These are phyloP conservation scores for Komagataella pastoris DNA, from an alignment of 805 yeast species.

Conservation along the genomic window DNA sequence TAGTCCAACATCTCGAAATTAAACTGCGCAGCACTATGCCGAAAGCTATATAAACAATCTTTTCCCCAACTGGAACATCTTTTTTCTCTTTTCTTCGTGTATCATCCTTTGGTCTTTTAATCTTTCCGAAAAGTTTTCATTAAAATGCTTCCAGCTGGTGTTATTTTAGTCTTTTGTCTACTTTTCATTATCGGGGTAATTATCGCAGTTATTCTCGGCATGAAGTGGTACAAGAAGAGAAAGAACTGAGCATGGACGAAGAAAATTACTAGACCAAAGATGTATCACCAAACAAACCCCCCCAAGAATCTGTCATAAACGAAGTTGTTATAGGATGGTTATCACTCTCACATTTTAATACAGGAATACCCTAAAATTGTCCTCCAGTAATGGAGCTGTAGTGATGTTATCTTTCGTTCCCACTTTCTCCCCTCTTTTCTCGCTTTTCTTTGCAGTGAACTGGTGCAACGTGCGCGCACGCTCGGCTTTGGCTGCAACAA, in stretches of 20 bases:
- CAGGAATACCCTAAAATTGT: not conserved
- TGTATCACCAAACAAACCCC: not conserved
- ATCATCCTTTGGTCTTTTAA: not conserved
- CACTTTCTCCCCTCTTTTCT: not conserved
- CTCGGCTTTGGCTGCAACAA: not conserved
- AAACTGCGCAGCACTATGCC: not conserved
- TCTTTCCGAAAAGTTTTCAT: not conserved
- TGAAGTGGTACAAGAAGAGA: constrained; percentile 21
- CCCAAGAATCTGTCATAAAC: not conserved
- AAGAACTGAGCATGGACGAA: not conserved
- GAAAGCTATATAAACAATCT: not conserved
- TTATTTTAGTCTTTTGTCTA: constrained; percentile 45
- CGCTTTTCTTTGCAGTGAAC: too few species aligned
- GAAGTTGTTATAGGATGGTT: not conserved
- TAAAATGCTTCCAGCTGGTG: constrained; percentile 52
- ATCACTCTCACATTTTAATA: not conserved
- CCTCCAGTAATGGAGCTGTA: not conserved
- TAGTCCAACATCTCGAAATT: not conserved
- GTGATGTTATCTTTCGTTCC: not conserved
- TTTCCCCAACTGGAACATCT: not conserved
- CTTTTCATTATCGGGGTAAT: constrained; percentile 29
- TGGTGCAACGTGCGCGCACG: not conserved
- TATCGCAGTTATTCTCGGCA: constrained; percentile 14
- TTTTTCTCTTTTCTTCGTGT: not conserved
- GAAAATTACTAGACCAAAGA: not conserved